Evolutionary conservation across 331 rosid species (phyloP).

Genomic region (Rosa hybrid): DNA sequence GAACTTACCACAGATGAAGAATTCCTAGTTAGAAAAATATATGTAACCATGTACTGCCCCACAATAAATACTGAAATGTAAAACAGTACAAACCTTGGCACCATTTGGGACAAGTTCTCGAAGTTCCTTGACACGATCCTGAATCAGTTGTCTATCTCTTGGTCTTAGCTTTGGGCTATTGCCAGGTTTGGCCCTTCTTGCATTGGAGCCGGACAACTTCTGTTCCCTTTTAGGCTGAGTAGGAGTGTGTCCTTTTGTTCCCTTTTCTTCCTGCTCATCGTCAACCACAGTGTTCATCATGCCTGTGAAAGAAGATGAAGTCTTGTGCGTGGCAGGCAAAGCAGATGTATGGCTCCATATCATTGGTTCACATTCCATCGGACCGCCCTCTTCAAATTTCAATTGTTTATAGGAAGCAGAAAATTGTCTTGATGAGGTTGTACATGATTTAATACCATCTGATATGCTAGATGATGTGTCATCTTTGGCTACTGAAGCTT

Average conservation of each 20-base stretch:
- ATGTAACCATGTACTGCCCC: background rate
- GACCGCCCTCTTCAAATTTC: slow-evolving; percentile 41
- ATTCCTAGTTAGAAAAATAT: slow-evolving; percentile 8
- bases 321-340: slow-evolving; percentile 18
- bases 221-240: slow-evolving; percentile 34
- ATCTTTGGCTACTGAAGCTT: slow-evolving; percentile 44
- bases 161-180: slow-evolving; percentile 60
- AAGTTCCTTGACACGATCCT: slow-evolving; percentile 90
- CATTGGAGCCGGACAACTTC: slow-evolving; percentile 35
- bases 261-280: slow-evolving; percentile 13
- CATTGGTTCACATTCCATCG: slow-evolving; percentile 25
- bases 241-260: slow-evolving; percentile 23
- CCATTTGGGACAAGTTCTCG: slow-evolving; percentile 88
- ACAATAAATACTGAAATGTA: background rate
- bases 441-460: slow-evolving; percentile 30
- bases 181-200: slow-evolving; percentile 42
- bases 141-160: slow-evolving; percentile 86
- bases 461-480: slow-evolving; percentile 44
- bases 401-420: slow-evolving; percentile 31
- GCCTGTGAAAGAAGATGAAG: slow-evolving; percentile 42
- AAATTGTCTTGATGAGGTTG: slow-evolving; percentile 27
- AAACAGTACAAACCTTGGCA: slow-evolving; percentile 48
- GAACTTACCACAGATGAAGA: slow-evolving; percentile 31
- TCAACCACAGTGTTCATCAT: slow-evolving; percentile 37
- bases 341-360: slow-evolving; percentile 30